Percentiles rank a stretch among this genome's conserved stretches.
Conservation (phyloP, 208 protist genomes). For the Leishmania amazonensis region DNA sequence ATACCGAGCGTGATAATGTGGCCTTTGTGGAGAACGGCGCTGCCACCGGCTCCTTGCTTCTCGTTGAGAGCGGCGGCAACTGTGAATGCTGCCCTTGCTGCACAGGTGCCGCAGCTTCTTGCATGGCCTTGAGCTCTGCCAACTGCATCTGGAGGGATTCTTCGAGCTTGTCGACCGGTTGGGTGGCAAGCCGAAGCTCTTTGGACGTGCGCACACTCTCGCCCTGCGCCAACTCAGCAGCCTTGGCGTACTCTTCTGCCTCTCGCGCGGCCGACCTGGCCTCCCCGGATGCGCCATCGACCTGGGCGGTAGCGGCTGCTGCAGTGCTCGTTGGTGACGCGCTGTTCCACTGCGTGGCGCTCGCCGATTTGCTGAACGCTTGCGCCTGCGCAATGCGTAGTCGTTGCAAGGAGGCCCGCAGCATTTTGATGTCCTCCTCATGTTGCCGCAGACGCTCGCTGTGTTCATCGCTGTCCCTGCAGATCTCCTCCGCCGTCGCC, state of each 20-base stretch:
- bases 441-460: constrained; percentile 6
- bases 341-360: background rate
- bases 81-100: background rate
- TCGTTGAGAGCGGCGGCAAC: background rate
- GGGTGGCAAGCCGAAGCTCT: constrained; percentile 19
- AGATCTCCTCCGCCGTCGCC: constrained; percentile 18
- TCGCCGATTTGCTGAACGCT: background rate
- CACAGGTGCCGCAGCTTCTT: background rate
- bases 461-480: background rate
- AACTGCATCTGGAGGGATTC: constrained; percentile 15
- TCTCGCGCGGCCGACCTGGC: constrained; percentile 14
- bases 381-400: constrained; percentile 14
- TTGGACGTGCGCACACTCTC: constrained; percentile 26
- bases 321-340: no score
- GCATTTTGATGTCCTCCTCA: constrained; percentile 12
- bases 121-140: background rate
- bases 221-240: constrained; percentile 34
- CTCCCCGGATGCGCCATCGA: background rate
- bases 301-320: background rate
- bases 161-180: constrained; percentile 9
- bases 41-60: background rate
- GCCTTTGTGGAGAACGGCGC: background rate
- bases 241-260: constrained; percentile 19
- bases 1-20: background rate
- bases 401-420: constrained; percentile 17